Percentiles rank a stretch among this genome's conserved stretches.
Conservation (phyloP, 2,329 filamentous ascomycete species). For the Anthostomella pinea region DNA sequence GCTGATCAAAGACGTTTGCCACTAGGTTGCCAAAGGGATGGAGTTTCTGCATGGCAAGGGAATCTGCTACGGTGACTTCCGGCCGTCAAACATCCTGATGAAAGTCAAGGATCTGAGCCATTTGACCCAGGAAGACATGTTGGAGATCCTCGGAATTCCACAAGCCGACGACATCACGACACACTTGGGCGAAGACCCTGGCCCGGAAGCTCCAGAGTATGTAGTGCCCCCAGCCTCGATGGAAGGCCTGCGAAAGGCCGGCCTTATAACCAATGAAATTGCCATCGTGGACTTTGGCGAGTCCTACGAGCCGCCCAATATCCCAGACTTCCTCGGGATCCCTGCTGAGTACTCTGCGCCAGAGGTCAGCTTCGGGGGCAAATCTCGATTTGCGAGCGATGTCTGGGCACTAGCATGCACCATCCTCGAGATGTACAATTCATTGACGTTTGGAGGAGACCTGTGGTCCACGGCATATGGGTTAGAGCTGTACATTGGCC, state of each 20-base stretch:
- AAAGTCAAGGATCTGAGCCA: no score
- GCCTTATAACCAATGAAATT: conserved; percentile 8
- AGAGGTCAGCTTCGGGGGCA: conserved; percentile 5
- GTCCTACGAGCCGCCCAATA: conserved; percentile 2
- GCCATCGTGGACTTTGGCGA: conserved; percentile 19
- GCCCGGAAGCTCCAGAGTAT: conserved; percentile 4
- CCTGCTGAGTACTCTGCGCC: conserved; percentile 11
- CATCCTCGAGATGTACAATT: no score
- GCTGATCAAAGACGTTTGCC: no score
- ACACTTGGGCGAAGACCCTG: not conserved
- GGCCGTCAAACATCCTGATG: no score
- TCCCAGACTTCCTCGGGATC: conserved; percentile 3
- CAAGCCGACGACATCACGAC: not conserved
- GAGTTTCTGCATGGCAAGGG: no score
- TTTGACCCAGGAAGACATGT: not conserved
- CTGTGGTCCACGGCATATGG: no score
- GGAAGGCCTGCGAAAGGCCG: not conserved
- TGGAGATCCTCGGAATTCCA: not conserved
- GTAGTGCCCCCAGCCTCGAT: conserved; percentile 1
- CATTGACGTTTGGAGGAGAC: no score
- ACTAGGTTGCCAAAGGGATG: no score
- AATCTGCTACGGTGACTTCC: no score
- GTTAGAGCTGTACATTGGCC: no score
- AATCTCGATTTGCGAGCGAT: conserved; percentile 3
- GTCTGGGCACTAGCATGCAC: conserved; percentile 18